Conservation (phyloP, 208 protist genomes). For the Trichomonas vaginalis region DNA sequence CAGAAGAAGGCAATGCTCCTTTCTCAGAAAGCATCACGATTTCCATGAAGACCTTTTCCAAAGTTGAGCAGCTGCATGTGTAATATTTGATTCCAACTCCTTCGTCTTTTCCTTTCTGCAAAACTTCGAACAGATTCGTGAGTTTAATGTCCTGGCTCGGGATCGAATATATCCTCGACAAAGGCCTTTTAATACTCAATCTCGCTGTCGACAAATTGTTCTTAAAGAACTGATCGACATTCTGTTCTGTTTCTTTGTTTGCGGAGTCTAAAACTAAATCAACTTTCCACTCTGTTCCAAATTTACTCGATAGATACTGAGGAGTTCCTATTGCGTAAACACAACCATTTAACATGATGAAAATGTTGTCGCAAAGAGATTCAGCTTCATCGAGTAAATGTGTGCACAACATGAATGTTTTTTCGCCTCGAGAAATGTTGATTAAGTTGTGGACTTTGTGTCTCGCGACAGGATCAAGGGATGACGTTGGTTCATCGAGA, state of each 20-base stretch:
- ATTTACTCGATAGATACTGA: not conserved
- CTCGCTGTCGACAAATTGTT: not conserved
- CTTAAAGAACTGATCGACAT: not conserved
- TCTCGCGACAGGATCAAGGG: not conserved
- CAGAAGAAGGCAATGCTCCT: not conserved
- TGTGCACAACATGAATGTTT: not conserved
- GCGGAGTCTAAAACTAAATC: not conserved
- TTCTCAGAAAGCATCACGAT: not conserved
- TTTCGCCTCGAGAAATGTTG: not conserved
- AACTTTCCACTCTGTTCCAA: not conserved
- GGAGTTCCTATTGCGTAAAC: not conserved
- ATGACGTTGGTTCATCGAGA: not conserved
- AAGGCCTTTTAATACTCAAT: not conserved
- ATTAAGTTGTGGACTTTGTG: not conserved
- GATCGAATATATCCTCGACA: not conserved
- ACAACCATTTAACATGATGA: not conserved
- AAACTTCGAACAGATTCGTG: not conserved
- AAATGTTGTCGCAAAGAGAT: not conserved
- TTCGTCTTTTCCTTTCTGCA: not conserved
- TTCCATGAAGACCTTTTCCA: conserved; percentile 3
- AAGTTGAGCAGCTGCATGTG: not conserved
- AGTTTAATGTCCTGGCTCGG: not conserved
- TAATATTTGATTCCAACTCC: not conserved
- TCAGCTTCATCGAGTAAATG: not conserved
- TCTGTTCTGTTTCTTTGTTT: not conserved